A percentile compares a stretch with the other conserved stretches of the same genome.
Evolutionary conservation across 2,329 filamentous ascomycete species (phyloP).

Genomic region (Blastomyces parvus): DNA sequence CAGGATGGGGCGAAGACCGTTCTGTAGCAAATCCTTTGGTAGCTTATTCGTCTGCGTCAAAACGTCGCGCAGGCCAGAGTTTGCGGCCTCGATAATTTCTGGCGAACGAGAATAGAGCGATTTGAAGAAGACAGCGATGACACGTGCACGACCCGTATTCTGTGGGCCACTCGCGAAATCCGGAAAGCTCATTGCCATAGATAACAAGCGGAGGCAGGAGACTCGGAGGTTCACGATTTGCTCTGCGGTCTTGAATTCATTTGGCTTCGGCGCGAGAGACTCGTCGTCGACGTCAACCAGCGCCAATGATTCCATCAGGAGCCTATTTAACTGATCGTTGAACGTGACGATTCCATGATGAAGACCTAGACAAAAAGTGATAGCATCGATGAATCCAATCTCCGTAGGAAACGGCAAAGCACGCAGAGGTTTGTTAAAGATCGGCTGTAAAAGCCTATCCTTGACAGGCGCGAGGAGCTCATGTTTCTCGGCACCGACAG

Average conservation of each 20-base stretch:
- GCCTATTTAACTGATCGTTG: slow-evolving; percentile 79
- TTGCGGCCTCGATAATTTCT: slow-evolving; percentile 87
- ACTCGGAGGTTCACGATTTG: slow-evolving; percentile 86
- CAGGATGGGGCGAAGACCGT: slow-evolving; percentile 85
- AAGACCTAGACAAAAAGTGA: slow-evolving; percentile 86
- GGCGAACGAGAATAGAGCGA: slow-evolving; percentile 87
- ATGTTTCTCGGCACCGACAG: slow-evolving; percentile 68
- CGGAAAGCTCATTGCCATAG: slow-evolving; percentile 84
- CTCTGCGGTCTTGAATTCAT: slow-evolving; percentile 91
- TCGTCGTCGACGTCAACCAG: slow-evolving; percentile 93
- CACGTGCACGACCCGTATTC: slow-evolving; percentile 54
- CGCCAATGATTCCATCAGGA: slow-evolving; percentile 88
- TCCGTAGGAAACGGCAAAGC: slow-evolving; percentile 90
- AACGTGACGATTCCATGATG: slow-evolving; percentile 84
- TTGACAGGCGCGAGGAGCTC: slow-evolving; percentile 85
- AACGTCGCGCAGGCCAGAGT: slow-evolving; percentile 78
- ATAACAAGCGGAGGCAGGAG: slow-evolving; percentile 84
- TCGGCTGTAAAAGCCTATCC: slow-evolving; percentile 77
- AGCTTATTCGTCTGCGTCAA: slow-evolving; percentile 82
- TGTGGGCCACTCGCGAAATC: slow-evolving; percentile 73
- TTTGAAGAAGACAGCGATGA: slow-evolving; percentile 96
- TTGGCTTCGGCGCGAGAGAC: slow-evolving; percentile 79
- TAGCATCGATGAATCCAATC: slow-evolving; percentile 96
- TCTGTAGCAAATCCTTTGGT: slow-evolving; percentile 90
- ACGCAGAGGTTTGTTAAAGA: slow-evolving; percentile 88